Evolutionary conservation across 306 rosid genomes (phyloP).

Genomic region (Inga laurina): DNA sequence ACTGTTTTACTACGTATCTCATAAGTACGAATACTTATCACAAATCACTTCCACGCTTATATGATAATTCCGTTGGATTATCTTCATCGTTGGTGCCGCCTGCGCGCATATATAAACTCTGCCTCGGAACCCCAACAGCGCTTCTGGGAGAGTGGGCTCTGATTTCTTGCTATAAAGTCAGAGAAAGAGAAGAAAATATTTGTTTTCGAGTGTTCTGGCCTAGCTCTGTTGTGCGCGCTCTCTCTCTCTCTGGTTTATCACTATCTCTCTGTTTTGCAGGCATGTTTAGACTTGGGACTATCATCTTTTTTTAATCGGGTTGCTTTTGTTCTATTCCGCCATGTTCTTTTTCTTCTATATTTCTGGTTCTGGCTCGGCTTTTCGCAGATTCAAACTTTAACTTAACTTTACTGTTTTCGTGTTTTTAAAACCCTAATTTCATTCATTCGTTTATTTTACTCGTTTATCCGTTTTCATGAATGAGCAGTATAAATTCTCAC

Average conservation of each 20-base stretch:
- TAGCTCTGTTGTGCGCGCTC: not conserved
- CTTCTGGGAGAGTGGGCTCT: slow-evolving; percentile 19
- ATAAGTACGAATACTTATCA: not conserved
- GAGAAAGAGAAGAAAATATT: not conserved
- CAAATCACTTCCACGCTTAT: fast-evolving
- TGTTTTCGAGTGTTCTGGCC: not conserved
- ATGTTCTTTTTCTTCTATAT: not conserved
- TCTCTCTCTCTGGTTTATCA: not conserved
- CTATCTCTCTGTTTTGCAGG: slow-evolving; percentile 9
- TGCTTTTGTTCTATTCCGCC: slow-evolving; percentile 20
- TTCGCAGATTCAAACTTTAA: not conserved
- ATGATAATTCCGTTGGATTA: fast-evolving
- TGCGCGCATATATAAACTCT: not conserved
- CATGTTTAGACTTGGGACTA: not conserved
- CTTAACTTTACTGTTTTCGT: slow-evolving; percentile 29
- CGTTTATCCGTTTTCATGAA: not conserved
- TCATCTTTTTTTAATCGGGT: not conserved
- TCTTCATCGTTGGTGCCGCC: slow-evolving; percentile 35
- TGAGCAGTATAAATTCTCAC: not conserved
- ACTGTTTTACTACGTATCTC: not conserved
- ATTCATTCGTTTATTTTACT: not conserved
- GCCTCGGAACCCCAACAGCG: not conserved
- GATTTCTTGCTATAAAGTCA: not conserved
- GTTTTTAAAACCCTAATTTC: slow-evolving; percentile 26
- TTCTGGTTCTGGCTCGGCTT: slow-evolving; percentile 5